A percentile compares a stretch with the other conserved stretches of the same genome.
These are phyloP conservation scores for Avena sativa DNA, from an alignment of 176 grass and related monocot genomes.

Conservation along the genomic window DNA sequence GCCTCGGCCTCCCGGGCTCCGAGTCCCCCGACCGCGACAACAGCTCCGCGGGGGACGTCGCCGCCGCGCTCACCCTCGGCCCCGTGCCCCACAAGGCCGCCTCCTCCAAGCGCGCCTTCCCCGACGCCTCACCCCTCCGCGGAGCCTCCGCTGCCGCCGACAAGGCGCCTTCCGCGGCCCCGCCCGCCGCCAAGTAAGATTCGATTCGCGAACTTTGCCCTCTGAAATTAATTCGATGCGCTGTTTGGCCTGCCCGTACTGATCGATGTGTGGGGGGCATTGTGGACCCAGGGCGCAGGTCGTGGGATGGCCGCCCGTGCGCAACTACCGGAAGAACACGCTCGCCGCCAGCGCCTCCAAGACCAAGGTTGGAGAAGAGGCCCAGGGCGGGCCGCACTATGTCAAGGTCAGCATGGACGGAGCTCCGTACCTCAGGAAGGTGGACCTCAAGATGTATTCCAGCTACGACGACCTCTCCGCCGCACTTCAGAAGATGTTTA, in stretches of 20 bases:
- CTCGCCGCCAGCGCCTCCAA: slow-evolving; percentile 56
- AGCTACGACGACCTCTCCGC: slow-evolving; percentile 65
- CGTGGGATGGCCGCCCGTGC: slow-evolving; percentile 81
- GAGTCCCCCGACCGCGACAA: slow-evolving; percentile 55
- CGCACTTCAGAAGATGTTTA: slow-evolving; percentile 79
- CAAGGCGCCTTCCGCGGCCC: slow-evolving; percentile 28
- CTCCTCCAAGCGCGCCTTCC: slow-evolving; percentile 62
- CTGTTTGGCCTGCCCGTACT: neutral
- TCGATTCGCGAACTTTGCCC: neutral
- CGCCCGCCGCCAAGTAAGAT: slow-evolving; percentile 57
- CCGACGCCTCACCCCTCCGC: slow-evolving; percentile 25
- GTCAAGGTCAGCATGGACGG: slow-evolving; percentile 90
- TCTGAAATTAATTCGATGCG: neutral
- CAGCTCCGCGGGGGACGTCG: slow-evolving; percentile 12
- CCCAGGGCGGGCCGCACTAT: slow-evolving; percentile 43
- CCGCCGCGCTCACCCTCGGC: slow-evolving; percentile 47
- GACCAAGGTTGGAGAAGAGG: slow-evolving; percentile 41
- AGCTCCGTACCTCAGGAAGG: slow-evolving; percentile 73
- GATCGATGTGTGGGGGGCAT: neutral
- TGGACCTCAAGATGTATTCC: slow-evolving; percentile 71
- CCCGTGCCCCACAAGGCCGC: slow-evolving; percentile 27
- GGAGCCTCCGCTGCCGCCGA: neutral
- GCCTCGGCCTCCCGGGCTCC: slow-evolving; percentile 60
- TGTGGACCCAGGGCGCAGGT: slow-evolving; percentile 67
- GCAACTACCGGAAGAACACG: slow-evolving; percentile 77